Conservation (phyloP, 306 rosid species). For the Betula pendula region DNA sequence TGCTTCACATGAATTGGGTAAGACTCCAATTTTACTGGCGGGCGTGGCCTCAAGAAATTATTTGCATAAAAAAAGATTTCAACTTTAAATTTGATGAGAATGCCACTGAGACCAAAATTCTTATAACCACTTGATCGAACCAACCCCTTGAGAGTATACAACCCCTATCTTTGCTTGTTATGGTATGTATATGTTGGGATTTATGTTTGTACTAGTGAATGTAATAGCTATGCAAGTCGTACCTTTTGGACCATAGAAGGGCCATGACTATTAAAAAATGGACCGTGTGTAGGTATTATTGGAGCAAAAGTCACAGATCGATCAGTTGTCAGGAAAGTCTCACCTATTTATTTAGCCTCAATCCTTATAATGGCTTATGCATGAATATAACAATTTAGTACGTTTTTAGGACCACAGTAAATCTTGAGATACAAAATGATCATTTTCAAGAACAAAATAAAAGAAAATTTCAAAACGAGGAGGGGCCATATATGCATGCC, state of each 20-base stretch:
- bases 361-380: neutral
- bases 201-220: neutral
- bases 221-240: neutral
- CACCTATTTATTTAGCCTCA: slow-evolving; percentile 10
- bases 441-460: no score
- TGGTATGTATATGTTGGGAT: neutral
- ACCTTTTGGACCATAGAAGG: neutral
- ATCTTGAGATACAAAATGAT: neutral
- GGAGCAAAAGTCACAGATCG: slow-evolving; percentile 4
- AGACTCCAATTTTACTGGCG: no score
- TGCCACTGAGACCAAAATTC: no score
- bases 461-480: no score
- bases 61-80: no score
- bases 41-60: no score
- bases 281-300: neutral
- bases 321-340: slow-evolving; percentile 21
- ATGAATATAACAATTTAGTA: neutral
- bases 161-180: no score
- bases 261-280: neutral
- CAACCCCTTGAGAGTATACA: no score
- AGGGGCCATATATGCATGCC: no score
- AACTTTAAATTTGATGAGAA: no score
- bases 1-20: no score
- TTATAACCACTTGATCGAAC: no score
- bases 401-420: neutral